Base-by-base conservation (phyloP, 2,329 filamentous ascomycete genomes). In the Phoma sp. region DNA sequence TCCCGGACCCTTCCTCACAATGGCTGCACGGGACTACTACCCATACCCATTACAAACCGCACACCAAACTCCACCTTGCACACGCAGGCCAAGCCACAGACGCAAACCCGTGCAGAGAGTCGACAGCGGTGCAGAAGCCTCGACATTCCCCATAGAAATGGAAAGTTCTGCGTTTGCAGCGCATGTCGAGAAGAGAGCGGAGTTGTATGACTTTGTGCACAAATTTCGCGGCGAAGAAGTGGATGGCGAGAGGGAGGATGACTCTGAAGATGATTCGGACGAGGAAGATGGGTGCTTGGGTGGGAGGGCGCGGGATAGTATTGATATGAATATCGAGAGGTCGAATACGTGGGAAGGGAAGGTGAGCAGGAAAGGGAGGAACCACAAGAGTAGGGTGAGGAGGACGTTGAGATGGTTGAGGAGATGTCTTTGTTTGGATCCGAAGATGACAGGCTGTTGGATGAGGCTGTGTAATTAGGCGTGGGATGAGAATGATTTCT, bases 21-120 rank as follows among this genome's bases (percentile, higher is more conserved):
- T 55, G 35, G 51, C 21, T n/a, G 6, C 45, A 12, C 22, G 38
- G 17, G 45, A 49, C 40, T 55, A 49, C 17, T 32, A 37, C 7
- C 51, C 44, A 2, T 55, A 40, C 35, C 35, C 51, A 10, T 25
- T 54, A 32, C 39, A 54, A 27, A 43, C 39, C 4, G 25, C 51
- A 21, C 40, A 39, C 22, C 31, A 13, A 24, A 19, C 36, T 5
- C 29, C 29, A 13, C 29, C 3, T 4, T 15, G 12, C 29, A 13
- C 29, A 13, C 10, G 29, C 29, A 13, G 12, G 15, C 4, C 29
- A 5, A 13, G 12, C 4, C 29, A 6, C 29, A 13, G 12, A 15
- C 29, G 9, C 12, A 31, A 6, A 6, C 29, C 12, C 3, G 29
- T 13, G 29, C 29, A 31, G 4, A 31, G 29, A 31, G 13, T 31